Percentiles rank a stretch among this genome's conserved stretches.
Evolutionary conservation across 148 eudicot species (phyloP).

Genomic region (Nepenthes gracilis): DNA sequence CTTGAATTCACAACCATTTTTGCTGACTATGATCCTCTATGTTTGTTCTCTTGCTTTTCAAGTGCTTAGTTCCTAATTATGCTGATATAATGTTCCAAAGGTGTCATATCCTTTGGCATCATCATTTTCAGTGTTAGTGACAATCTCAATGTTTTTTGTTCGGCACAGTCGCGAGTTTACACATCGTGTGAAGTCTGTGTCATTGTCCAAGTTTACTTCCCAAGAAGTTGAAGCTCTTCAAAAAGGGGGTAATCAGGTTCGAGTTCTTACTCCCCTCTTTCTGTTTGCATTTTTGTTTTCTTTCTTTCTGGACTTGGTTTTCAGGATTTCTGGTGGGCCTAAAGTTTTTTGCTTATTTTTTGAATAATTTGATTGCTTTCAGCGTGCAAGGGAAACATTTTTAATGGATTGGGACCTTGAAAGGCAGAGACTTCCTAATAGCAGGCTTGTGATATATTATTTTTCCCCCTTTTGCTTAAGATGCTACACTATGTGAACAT

Average conservation of each 20-base stretch:
- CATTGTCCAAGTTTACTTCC: slow-evolving; percentile 87
- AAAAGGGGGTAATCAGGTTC: slow-evolving; percentile 96
- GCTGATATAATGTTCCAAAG: too few species aligned
- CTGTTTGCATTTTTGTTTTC: not conserved
- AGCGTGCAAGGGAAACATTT: slow-evolving; percentile 86
- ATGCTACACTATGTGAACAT: slow-evolving; percentile 1
- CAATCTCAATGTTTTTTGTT: not conserved
- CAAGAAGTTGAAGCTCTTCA: slow-evolving; percentile 96
- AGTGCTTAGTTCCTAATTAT: too few species aligned
- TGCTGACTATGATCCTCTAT: too few species aligned
- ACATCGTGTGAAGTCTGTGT: slow-evolving; percentile 95
- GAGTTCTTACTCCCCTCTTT: slow-evolving; percentile 1
- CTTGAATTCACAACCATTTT: too few species aligned
- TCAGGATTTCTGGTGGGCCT: not conserved
- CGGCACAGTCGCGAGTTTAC: slow-evolving; percentile 84
- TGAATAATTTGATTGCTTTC: slow-evolving; percentile 13
- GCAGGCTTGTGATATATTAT: slow-evolving; percentile 36
- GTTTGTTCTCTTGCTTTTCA: too few species aligned
- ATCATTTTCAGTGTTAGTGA: too few species aligned
- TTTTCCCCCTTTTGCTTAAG: not conserved
- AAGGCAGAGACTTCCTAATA: slow-evolving; percentile 61
- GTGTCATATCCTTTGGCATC: not conserved
- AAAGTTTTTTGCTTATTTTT: slow-evolving; percentile 8
- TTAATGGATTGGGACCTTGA: slow-evolving; percentile 69
- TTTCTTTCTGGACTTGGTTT: not conserved